Base-by-base conservation (phyloP, 148 eudicot genomes). In the Oxyria digyna region DNA sequence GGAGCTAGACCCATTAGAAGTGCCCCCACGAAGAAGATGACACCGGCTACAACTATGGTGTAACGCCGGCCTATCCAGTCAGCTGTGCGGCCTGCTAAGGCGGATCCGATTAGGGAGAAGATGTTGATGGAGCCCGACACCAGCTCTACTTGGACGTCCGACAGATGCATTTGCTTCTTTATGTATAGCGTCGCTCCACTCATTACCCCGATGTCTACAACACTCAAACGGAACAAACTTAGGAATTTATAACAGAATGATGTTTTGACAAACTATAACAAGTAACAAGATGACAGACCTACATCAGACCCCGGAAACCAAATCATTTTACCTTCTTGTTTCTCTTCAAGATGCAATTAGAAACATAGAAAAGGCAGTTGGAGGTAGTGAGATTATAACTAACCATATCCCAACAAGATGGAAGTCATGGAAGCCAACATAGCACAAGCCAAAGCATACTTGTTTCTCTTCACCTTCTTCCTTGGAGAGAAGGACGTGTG, bases 201-300 rank as follows among this genome's bases (percentile, higher is more conserved):
- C 91, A 87, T 87, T 32, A 87, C 91, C 50, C 91, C 91, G 21
- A 84, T 77, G 52, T 87, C 91, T 87, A 80, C 5, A 6, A 81
- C 83, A 31, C 11, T 77, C 74, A 18, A 71, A 68, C 18, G 37
- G 9, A 57, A 52, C 42, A 4, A 49, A 1, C 4, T 33, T 2
- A 5, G 5, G 37, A 2, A 33, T 33, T 33, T 33, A 5, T 33
- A n/a, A n/a, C n/a, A n/a, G n/a, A n/a, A n/a, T n/a, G n/a, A n/a
- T n/a, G n/a, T n/a, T n/a, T n/a, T n/a, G n/a, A n/a, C n/a, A n/a
- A n/a, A n/a, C n/a, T n/a, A n/a, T n/a, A n/a, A n/a, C n/a, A n/a
- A n/a, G n/a, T n/a, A n/a, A n/a, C n/a, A n/a, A n/a, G n/a, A n/a
- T n/a, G n/a, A n/a, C n/a, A n/a, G n/a, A n/a, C n/a, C n/a, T n/a